A percentile compares a stretch with the other conserved stretches of the same genome.
Evolutionary conservation across 73 alveolate species (phyloP).

Genomic region (Tetrahymena thermophila): DNA sequence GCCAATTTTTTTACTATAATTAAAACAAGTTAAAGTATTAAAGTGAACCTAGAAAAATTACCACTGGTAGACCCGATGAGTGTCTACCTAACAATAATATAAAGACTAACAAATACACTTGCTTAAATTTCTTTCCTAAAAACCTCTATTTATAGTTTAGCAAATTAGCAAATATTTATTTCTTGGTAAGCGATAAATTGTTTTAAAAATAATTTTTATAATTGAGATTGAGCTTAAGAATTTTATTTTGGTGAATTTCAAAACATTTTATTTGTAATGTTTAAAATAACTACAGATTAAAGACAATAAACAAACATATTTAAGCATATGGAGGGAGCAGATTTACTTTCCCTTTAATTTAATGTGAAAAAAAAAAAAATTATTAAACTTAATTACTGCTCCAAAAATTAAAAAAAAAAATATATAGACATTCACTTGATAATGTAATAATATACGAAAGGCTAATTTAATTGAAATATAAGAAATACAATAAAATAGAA

Average conservation of each 20-base stretch:
- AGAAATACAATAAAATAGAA: neutral
- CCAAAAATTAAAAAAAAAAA: neutral
- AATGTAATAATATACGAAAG: neutral
- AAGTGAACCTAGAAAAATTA: constrained; percentile 11
- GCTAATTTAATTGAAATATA: neutral
- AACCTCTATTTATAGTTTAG: constrained; percentile 76
- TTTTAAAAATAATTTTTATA: neutral
- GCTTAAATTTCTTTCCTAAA: constrained; percentile 65
- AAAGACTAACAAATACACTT: constrained; percentile 60
- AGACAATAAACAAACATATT: too few relatives aligned
- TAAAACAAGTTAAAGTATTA: neutral
- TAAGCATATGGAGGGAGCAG: neutral
- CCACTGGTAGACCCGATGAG: constrained; percentile 30
- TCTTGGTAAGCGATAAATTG: constrained; percentile 46
- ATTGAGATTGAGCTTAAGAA: neutral
- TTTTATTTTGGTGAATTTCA: too few relatives aligned
- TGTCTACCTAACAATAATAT: constrained; percentile 42
- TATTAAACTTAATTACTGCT: neutral
- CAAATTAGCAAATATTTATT: constrained; percentile 83
- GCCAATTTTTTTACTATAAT: neutral
- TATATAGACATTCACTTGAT: neutral
- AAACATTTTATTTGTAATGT: neutral
- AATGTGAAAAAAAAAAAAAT: neutral
- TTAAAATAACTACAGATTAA: neutral
- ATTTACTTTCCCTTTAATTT: neutral